Evolutionary conservation across 306 rosid genomes (phyloP), one percentile per base, ranked within the genome.

Genomic region (Quillaja saponaria): DNA sequence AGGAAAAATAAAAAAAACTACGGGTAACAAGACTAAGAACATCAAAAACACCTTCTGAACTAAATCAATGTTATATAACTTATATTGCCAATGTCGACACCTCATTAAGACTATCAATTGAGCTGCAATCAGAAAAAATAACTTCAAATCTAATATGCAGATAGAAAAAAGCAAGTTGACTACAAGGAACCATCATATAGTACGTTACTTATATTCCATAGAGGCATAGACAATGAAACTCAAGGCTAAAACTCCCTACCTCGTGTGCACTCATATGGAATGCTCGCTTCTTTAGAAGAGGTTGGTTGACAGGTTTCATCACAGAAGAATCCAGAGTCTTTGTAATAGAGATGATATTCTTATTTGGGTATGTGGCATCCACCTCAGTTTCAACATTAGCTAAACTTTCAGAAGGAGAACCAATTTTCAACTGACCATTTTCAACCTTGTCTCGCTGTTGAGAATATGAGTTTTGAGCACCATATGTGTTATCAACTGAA

Each of bases 191-290:
- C 10, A 12, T 8, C 44, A 39, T 2, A 8, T 39, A 12, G 44
- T 39, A 8, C 13, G 2, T 8, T 2, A 39, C 44, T 8, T 2
- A 39, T 7, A 8, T 39, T 39, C 13, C 44, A 8, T 39, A 8
- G 6, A 2, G 7, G 10, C 40, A 5, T 37, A 37, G 10, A 39
- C 44, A 39, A 39, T 7, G 12, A 39, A 39, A 39, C 13, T 39
- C 10, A 7, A 2, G 13, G 7, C 44, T 39, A 39, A 39, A 39
- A 53, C 49, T 51, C 41, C 76, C 73, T 78, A 89, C 99, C 99
- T 92, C 96, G 6, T 82, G 88, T 14, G 87, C 96, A 60, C 95
- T 92, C 96, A 92, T 86, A 73, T 67, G 72, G 68, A 92, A 92
- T 41, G 83, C 83, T 68, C 68, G 73, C 63, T 77, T 81, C 77